phyloP scores from a whole-genome alignment of 1,284 basidiomycete genomes.

The Cutaneotrichosporon dermatis region DNA sequence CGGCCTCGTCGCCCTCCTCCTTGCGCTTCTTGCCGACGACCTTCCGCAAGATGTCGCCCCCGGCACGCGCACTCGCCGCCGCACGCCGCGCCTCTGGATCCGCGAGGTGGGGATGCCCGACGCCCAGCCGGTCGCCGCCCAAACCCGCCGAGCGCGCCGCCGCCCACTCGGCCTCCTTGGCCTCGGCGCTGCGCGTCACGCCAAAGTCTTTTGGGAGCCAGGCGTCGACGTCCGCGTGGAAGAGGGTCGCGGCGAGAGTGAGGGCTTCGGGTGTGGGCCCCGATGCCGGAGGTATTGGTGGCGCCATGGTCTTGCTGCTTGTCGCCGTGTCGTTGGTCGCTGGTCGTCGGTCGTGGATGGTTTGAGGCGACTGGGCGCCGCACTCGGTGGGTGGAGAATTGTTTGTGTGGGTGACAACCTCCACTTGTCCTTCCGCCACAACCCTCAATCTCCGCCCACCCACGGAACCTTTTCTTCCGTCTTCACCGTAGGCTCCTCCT shows the following conservation, averaged over 20 bases:
- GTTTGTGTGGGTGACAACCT: neutral
- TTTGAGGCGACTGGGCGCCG: no score
- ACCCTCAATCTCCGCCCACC: neutral
- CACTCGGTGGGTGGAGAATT: neutral
- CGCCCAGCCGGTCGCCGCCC: slow-evolving; percentile 26
- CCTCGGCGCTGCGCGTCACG: slow-evolving; percentile 4
- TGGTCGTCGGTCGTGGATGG: no score
- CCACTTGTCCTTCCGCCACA: neutral
- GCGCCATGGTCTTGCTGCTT: no score
- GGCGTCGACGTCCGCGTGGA: slow-evolving; percentile 35
- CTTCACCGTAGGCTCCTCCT: no score
- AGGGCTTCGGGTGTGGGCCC: slow-evolving; percentile 28
- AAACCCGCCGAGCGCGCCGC: slow-evolving; percentile 8
- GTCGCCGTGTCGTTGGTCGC: no score
- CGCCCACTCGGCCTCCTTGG: slow-evolving; percentile 15
- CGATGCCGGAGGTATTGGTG: neutral
- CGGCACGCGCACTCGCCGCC: slow-evolving; percentile 5
- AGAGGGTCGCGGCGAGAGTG: slow-evolving; percentile 34
- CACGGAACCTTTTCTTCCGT: neutral
- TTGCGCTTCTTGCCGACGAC: slow-evolving; percentile 14
- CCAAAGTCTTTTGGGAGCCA: slow-evolving; percentile 42
- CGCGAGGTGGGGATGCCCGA: slow-evolving; percentile 36
- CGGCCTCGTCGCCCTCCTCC: slow-evolving; percentile 14
- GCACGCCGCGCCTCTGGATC: slow-evolving; percentile 7
- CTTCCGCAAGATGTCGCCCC: slow-evolving; percentile 14